These are phyloP conservation scores for Leucosporidium creatinivorum DNA, from an alignment of 768 basidiomycete genomes.

Conservation along the genomic window DNA sequence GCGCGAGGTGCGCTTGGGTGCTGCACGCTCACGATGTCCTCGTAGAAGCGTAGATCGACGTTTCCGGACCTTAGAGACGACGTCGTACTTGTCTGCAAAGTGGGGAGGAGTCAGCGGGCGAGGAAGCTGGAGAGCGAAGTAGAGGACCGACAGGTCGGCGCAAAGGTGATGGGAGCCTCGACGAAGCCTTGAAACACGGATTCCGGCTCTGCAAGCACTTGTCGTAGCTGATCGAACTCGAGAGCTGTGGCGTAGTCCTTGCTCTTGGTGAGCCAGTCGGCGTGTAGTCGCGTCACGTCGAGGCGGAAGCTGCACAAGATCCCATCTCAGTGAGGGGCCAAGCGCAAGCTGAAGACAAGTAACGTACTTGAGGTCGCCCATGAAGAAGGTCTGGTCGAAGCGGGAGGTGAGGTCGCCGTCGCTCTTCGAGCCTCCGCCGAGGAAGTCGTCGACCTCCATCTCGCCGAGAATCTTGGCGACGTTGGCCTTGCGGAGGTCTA, in stretches of 20 bases:
- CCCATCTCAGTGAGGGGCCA: not conserved
- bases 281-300: constrained; percentile 79
- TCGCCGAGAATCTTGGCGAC: constrained; percentile 85
- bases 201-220: constrained; percentile 61
- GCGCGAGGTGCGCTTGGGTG: not conserved
- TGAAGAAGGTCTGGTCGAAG: constrained; percentile 82
- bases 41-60: not conserved
- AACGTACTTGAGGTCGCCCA: constrained; percentile 57
- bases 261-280: constrained; percentile 83
- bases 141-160: constrained; percentile 61
- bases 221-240: constrained; percentile 78
- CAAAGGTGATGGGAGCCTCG: constrained; percentile 74
- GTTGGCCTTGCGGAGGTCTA: constrained; percentile 74
- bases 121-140: not conserved
- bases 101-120: not conserved
- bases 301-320: constrained; percentile 67
- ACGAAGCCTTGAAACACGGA: constrained; percentile 65
- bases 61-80: constrained; percentile 55
- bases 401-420: constrained; percentile 60
- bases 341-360: not conserved
- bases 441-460: constrained; percentile 69
- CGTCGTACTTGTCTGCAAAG: constrained; percentile 63
- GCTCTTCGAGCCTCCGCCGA: constrained; percentile 38
- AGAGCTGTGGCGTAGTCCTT: constrained; percentile 79
- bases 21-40: not conserved